Base-by-base conservation (phyloP, 2,329 filamentous ascomycete species). In the Pseudopithomyces maydicus region DNA sequence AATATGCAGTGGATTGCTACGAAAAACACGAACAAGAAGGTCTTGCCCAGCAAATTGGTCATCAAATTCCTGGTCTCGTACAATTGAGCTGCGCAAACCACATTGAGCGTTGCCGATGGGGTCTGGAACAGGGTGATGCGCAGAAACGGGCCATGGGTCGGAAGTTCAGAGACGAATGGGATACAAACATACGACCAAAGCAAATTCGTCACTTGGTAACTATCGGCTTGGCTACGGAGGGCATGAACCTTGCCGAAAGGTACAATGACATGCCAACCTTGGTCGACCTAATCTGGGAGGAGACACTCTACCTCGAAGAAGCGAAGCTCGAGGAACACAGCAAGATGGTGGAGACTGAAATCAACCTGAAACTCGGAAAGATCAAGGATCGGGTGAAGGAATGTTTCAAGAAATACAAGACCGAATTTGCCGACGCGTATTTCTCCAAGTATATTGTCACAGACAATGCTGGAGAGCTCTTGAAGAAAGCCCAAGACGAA, bases 401-500 rank as follows among this genome's bases (percentile, higher is more conserved):
- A 6, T 84, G 85, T 65, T 90, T 92, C 67, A 80, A 82, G n/a
- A 81, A 78, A 23, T 90, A 90, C 63, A 86, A 86, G 15, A 81
- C 87, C 60, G 78, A 80, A 1, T 92, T 90, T 74, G 88, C 89
- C 3, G 88, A 88, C 65, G 90, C 91, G 0, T 90, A 92, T 59
- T 98, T 96, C 74, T 85, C 90, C 55, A 88, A 89, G 61, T 82
- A 94, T 53, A 88, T 97, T 52, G 81, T 85, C 33, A 84, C 85
- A 66, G 63, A 68, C 42, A 65, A 70, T 38, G 66, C 71, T 2
- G 69, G 57, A 6, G 64, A 66, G 46, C 63, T 97, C 26, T 82
- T 99, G 52, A 84, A 88, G 66, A 67, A 82, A 71, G 90, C 90
- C 57, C 81, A 88, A 23, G 79, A 87, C 54, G 90, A 93, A 36